Base-by-base conservation (phyloP, 192 early-diverging fungal genomes). In the Coemansia sp. region DNA sequence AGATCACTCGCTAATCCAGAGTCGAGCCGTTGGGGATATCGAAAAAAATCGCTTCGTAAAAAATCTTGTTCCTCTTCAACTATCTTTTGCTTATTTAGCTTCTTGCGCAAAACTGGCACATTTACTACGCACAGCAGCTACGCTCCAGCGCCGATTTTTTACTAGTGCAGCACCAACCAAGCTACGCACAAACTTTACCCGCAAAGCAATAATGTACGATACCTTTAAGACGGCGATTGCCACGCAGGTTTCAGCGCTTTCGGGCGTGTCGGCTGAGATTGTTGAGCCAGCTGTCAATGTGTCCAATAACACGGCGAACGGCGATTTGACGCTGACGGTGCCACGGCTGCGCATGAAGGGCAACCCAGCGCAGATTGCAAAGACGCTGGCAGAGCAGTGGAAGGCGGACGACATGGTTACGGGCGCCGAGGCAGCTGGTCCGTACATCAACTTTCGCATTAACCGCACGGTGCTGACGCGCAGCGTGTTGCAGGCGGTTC, bases 381-480 rank as follows among this genome's bases (percentile, higher is more conserved):
- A 85, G 63, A 73, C 83, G 8, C 85, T 84, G 80, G 86, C 83
- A 28, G 31, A 34, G 31, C 31, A 44, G 47, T 90, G 90, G 76
- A 64, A 80, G 67, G 58, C 81, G 26, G 84, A 86, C 69, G 71
- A 85, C 17, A 75, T 71, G 47, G 83, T 93, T 47, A 68, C 74
- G 2, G 66, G 63, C 15, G 83, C 74, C 14, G 67, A 74, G 53
- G 81, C 86, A 50, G 75, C 77, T 37, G 89, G 89, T 15, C 87
- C 86, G 34, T 93, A 90, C 71, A 60, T 93, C 64, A 92, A 91
- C 84, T 92, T 92, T 74, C 79, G 78, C 56, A 76, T 91, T 62
- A 83, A 84, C 71, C 78, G 83, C 64, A 58, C 79, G 17, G 63
- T 79, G 11, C 67, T 93, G 14, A 67, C 76, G 28, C 68, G 82